These are phyloP conservation scores for Vigna hirtella DNA, from an alignment of 306 rosid genomes.

Conservation along the genomic window DNA sequence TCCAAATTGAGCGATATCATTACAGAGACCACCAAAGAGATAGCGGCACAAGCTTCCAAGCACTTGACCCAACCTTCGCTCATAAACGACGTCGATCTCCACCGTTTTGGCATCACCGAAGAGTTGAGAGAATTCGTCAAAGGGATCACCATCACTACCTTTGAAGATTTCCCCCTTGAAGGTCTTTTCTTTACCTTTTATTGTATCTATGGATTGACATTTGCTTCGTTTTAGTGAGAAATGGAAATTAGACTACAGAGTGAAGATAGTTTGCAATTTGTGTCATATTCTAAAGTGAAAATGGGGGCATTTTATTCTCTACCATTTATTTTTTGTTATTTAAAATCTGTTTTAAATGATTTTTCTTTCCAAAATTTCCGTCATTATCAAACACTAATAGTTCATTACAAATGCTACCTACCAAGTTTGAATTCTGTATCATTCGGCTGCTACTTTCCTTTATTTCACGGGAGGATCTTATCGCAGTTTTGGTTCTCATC, in stretches of 20 bases:
- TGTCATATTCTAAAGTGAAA: background rate
- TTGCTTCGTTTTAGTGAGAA: background rate
- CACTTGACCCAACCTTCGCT: conserved; percentile 26
- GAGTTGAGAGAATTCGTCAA: conserved; percentile 71
- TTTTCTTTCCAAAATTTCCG: background rate
- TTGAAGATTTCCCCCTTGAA: conserved; percentile 66
- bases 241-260: background rate
- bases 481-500: conserved; percentile 34
- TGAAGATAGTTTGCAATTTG: background rate
- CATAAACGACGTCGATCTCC: conserved; percentile 33
- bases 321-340: conserved; percentile 6
- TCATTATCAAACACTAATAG: background rate
- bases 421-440: background rate
- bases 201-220: background rate
- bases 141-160: conserved; percentile 69
- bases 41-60: conserved; percentile 72
- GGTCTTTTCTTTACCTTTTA: conserved; percentile 33
- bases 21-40: conserved; percentile 59
- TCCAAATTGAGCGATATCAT: conserved; percentile 51
- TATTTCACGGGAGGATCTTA: conserved; percentile 21
- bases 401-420: conserved; percentile 13
- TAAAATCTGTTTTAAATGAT: background rate
- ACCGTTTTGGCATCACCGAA: conserved; percentile 63
- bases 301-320: background rate
- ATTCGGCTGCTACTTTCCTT: background rate